phyloP scores from a whole-genome alignment of 1,284 basidiomycete species.

The Boletellus deceptivus region DNA sequence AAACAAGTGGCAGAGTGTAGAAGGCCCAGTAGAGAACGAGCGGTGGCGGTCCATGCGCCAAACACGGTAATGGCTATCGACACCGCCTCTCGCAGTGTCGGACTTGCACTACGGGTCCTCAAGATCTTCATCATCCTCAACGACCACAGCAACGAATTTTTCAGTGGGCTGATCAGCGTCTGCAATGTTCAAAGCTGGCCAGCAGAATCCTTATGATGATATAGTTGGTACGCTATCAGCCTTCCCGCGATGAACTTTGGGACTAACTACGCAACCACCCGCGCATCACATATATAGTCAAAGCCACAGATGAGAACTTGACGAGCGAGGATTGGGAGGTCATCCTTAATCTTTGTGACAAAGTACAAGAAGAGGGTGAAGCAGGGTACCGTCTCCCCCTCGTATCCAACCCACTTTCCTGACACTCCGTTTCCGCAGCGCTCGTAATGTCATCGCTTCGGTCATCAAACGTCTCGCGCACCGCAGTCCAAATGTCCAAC shows the following conservation, averaged over 20 bases:
- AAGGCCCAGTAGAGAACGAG: neutral
- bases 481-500: constrained; percentile 94
- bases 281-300: constrained; percentile 48
- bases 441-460: constrained; percentile 82
- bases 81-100: constrained; percentile 35
- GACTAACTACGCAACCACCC: constrained; percentile 2
- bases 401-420: constrained; percentile 11
- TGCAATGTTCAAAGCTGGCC: constrained; percentile 64
- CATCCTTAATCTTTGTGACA: constrained; percentile 94
- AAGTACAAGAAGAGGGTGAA: constrained; percentile 86
- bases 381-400: constrained; percentile 56
- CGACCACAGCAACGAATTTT: constrained; percentile 17
- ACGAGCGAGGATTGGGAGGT: constrained; percentile 96
- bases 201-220: constrained; percentile 87
- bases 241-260: neutral
- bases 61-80: constrained; percentile 13
- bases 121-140: constrained; percentile 5
- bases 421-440: constrained; percentile 47
- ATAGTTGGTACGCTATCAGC: constrained; percentile 72
- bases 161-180: constrained; percentile 3
- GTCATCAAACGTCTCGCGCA: constrained; percentile 90
- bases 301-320: constrained; percentile 94
- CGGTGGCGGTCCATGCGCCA: constrained; percentile 9
- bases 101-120: neutral
- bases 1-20: constrained; percentile 6